These are phyloP conservation scores for Excoecaria cochinchinensis DNA, from an alignment of 345 rosid species.

Conservation along the genomic window DNA sequence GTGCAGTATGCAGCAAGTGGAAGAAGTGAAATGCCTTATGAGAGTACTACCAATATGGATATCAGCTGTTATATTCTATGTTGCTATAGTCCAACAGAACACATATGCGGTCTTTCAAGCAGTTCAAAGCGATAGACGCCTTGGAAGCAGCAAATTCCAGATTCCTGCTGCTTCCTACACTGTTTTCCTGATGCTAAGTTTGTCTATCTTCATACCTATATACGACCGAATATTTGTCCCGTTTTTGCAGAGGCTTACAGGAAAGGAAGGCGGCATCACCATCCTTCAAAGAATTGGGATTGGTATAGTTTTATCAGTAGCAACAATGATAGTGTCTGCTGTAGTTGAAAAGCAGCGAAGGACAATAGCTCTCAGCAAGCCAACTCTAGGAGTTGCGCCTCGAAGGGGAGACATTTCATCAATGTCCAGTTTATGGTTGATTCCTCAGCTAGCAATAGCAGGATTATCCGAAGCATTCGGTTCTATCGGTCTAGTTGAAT, in stretches of 20 bases:
- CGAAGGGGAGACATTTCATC: conserved; percentile 49
- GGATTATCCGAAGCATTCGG: conserved; percentile 48
- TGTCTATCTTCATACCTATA: conserved; percentile 39
- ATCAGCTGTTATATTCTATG: conserved; percentile 29
- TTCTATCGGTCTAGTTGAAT: conserved; percentile 42
- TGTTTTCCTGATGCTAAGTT: conserved; percentile 45
- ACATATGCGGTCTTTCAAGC: conserved; percentile 51
- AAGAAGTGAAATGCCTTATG: conserved; percentile 48
- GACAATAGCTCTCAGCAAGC: conserved; percentile 39
- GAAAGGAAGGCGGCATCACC: conserved; percentile 49
- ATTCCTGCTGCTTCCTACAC: conserved; percentile 44
- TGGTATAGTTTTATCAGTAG: conserved; percentile 26
- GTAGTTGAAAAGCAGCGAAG: conserved; percentile 40
- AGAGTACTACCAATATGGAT: conserved; percentile 51
- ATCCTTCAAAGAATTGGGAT: conserved; percentile 47
- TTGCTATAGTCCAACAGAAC: conserved; percentile 37
- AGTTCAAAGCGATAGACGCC: conserved; percentile 35
- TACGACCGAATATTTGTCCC: conserved; percentile 44
- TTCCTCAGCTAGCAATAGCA: conserved; percentile 47
- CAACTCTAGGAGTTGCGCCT: conserved; percentile 39
- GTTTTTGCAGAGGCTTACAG: conserved; percentile 31
- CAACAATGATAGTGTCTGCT: conserved; percentile 38
- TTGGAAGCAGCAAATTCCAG: conserved; percentile 35
- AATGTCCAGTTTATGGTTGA: conserved; percentile 44
- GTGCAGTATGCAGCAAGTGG: conserved; percentile 55